Percentiles rank a stretch among this genome's conserved stretches.
phyloP scores from a whole-genome alignment of 176 grass and related monocot genomes.

The Lolium rigidum region DNA sequence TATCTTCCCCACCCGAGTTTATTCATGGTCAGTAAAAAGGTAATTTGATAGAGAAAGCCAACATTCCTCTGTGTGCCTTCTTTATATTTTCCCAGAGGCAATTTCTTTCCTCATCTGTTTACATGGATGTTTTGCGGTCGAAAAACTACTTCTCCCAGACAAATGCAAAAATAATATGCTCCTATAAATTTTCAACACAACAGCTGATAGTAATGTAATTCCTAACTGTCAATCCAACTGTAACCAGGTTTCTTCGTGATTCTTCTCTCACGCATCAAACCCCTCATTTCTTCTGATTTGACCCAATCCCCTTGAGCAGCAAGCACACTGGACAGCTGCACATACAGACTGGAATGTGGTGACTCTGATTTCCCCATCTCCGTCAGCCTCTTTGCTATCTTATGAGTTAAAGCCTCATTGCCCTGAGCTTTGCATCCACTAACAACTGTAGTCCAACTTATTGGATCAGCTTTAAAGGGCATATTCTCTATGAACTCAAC shows the following conservation, averaged over 20 bases:
- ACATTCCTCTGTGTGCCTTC: background rate
- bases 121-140: background rate
- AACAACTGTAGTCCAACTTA: slow-evolving; percentile 68
- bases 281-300: slow-evolving; percentile 61
- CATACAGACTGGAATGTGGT: slow-evolving; percentile 59
- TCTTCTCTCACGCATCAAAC: slow-evolving; percentile 60
- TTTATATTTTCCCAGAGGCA: background rate
- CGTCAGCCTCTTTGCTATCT: slow-evolving; percentile 48
- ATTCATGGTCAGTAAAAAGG: background rate
- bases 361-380: slow-evolving; percentile 32
- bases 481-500: slow-evolving; percentile 76
- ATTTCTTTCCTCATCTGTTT: slow-evolving; percentile 14
- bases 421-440: slow-evolving; percentile 76
- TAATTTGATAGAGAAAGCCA: background rate
- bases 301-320: slow-evolving; percentile 71
- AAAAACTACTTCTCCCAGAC: background rate
- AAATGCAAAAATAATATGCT: slow-evolving; percentile 6
- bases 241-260: slow-evolving; percentile 65
- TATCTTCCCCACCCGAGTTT: background rate
- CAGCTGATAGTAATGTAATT: background rate
- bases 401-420: slow-evolving; percentile 51
- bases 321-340: slow-evolving; percentile 69
- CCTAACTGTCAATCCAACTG: slow-evolving; percentile 69
- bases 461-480: slow-evolving; percentile 67
- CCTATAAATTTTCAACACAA: slow-evolving; percentile 13